Conservation (phyloP, 441 rosid genomes). For the Euphorbia neoarborescens region DNA sequence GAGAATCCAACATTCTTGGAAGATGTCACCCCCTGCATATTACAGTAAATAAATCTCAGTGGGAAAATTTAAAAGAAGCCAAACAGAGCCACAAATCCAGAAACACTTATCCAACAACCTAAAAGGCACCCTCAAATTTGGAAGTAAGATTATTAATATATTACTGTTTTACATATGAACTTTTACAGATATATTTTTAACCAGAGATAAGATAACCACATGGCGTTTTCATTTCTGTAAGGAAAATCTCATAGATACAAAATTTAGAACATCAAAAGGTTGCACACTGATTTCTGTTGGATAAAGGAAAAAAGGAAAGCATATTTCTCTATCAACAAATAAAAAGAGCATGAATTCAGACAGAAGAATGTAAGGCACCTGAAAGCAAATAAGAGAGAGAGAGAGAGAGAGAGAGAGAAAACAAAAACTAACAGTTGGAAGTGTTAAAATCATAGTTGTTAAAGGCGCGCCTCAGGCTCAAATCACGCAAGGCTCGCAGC, state of each 20-base stretch:
- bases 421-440: not conserved
- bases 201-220: not conserved
- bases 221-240: not conserved
- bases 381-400: not conserved
- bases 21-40: slow-evolving; percentile 52
- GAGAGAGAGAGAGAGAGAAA: not conserved
- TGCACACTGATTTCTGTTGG: not conserved
- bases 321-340: not conserved
- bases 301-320: not conserved
- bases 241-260: not conserved
- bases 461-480: no score
- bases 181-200: not conserved
- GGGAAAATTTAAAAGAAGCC: slow-evolving; percentile 13
- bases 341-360: not conserved
- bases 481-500: no score
- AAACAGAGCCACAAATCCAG: slow-evolving; percentile 1
- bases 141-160: not conserved
- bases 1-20: slow-evolving; percentile 71
- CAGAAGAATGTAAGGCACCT: not conserved
- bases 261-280: not conserved
- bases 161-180: not conserved
- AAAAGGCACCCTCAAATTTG: not conserved
- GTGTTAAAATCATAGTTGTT: not conserved
- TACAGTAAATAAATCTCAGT: slow-evolving; percentile 17
- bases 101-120: not conserved